phyloP scores from a whole-genome alignment of 1,284 basidiomycete species.

The Fistulina hepatica region DNA sequence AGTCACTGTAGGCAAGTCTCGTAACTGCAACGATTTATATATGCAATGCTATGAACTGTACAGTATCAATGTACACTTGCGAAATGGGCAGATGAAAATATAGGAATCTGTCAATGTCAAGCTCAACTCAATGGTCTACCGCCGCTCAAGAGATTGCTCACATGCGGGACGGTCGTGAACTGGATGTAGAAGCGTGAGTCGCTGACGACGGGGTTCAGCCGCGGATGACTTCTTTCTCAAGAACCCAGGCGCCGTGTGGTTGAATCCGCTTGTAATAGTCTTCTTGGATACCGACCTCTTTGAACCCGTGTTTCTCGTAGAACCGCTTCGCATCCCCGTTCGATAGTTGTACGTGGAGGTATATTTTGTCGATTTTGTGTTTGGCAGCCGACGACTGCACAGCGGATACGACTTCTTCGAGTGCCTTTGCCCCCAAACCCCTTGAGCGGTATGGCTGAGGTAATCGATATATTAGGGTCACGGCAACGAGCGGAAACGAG shows the following conservation, averaged over 20 bases:
- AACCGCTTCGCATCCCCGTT: constrained; percentile 63
- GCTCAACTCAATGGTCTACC: constrained; percentile 12
- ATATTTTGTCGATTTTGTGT: constrained; percentile 55
- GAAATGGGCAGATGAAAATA: background rate
- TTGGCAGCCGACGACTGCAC: constrained; percentile 45
- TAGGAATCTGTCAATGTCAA: background rate
- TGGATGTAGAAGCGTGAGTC: constrained; percentile 18
- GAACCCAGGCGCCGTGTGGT: constrained; percentile 70
- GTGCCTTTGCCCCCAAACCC: constrained; percentile 54
- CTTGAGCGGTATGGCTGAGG: constrained; percentile 67
- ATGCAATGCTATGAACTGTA: no score
- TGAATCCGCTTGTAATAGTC: constrained; percentile 76
- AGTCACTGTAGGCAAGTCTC: no score
- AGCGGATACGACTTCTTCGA: constrained; percentile 52
- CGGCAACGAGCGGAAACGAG: constrained; percentile 11
- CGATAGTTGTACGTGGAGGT: constrained; percentile 69
- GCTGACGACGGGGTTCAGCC: no score
- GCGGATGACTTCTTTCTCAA: constrained; percentile 33
- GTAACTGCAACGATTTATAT: no score
- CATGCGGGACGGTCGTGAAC: constrained; percentile 7
- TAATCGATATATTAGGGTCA: constrained; percentile 10
- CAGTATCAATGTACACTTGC: background rate
- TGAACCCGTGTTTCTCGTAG: constrained; percentile 71
- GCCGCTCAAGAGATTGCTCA: constrained; percentile 6
- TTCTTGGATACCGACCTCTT: constrained; percentile 47